Evolutionary conservation across 2,329 filamentous ascomycete genomes (phyloP), one percentile per base, ranked within the genome.

Genomic region (Fusarium staphyleae): DNA sequence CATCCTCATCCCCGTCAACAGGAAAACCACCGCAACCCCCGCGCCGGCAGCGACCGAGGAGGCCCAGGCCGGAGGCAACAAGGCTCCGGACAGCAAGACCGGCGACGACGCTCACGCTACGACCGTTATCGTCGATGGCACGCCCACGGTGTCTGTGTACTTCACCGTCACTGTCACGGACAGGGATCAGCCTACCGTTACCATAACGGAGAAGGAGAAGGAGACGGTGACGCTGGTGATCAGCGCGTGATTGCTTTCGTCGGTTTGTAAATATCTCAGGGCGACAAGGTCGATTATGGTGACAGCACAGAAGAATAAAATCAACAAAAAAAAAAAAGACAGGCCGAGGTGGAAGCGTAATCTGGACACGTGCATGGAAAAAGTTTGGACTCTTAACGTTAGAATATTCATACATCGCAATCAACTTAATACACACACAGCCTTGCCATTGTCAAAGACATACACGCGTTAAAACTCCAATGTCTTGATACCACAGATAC

Each of bases 151-250:
- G 28, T 74, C 72, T 1, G 60, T 75, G 10, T 72, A 65, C 52
- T 63, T 74, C 22, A 75, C 74, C 4, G 70, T 75, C 3, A 76
- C 75, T 4, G 67, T 71, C 19, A 74, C 72, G 15, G 62, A 72
- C 39, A 69, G 61, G 45, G 52, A 62, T 37, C 60, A 58, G 29
- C 52, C 67, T 56, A 74, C 70, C 10, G 67, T 69, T 5, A 75
- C 71, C 2, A 67, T 70, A n/a, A 74, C 72, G n/a, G 63, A 71
- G 48, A 70, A 57, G 37, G 53, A 63, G 46, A 62, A 52, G 33
- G 61, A 69, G 61, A 74, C 69, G 6, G 67, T 70, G 8, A 75
- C 72, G 4, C 54, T 72, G 14, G 67, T 72, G 10, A 55, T 69
- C 24, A 68, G 66, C 44, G 66, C 64, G 13, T 67, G 37, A 64